phyloP scores from a whole-genome alignment of 2,329 filamentous ascomycete genomes.

The Trichophyton simii region DNA sequence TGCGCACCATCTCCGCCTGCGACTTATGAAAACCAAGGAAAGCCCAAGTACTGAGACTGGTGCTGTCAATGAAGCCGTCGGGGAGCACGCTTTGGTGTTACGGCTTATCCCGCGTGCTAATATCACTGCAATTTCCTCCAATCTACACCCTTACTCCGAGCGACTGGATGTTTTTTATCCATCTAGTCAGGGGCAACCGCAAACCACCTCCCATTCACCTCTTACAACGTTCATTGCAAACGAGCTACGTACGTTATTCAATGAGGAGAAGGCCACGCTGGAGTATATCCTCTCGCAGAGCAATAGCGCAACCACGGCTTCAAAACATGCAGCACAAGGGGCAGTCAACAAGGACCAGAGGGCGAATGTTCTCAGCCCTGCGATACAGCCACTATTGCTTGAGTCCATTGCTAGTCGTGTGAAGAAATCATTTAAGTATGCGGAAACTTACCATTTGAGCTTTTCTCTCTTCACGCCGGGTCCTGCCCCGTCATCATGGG shows the following conservation, averaged over 20 bases:
- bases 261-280: constrained; percentile 79
- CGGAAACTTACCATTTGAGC: constrained; percentile 85
- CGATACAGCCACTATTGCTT: constrained; percentile 37
- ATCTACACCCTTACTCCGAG: constrained; percentile 56
- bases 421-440: constrained; percentile 77
- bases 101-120: constrained; percentile 47
- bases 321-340: constrained; percentile 33
- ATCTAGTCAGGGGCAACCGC: constrained; percentile 52
- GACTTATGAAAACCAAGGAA: constrained; percentile 38
- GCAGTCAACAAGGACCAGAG: constrained; percentile 20
- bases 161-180: constrained; percentile 68
- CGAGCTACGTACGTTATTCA: constrained; percentile 65
- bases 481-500: constrained; percentile 71
- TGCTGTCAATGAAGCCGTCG: constrained; percentile 6
- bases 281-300: constrained; percentile 56
- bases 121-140: constrained; percentile 42
- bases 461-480: constrained; percentile 87
- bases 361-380: constrained; percentile 24
- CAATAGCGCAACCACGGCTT: constrained; percentile 17
- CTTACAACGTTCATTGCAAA: constrained; percentile 67
- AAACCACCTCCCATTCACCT: constrained; percentile 56
- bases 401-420: constrained; percentile 54
- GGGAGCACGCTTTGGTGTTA: constrained; percentile 51
- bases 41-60: constrained; percentile 8
- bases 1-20: constrained; percentile 66